phyloP scores from a whole-genome alignment of 805 yeast genomes.

The Schizosaccharomyces octosporus region DNA sequence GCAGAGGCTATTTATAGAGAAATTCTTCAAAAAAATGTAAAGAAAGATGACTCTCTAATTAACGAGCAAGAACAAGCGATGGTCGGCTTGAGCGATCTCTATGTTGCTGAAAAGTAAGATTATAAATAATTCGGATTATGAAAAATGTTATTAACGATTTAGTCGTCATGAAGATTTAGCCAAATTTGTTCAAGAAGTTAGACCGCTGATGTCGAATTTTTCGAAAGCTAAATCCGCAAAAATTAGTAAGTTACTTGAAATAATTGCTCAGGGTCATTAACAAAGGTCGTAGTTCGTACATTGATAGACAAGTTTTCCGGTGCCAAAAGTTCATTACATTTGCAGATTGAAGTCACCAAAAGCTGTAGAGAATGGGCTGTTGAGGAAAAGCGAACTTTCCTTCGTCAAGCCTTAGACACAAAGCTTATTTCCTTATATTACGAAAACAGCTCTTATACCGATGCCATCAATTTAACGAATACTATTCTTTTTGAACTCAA shows the following conservation, averaged over 20 bases:
- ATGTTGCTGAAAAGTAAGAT: conserved; percentile 20
- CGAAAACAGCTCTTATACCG: conserved; percentile 37
- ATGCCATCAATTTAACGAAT: conserved; percentile 47
- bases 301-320: conserved; percentile 55
- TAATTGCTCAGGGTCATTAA: background rate
- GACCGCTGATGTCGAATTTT: conserved; percentile 45
- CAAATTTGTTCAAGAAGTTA: conserved; percentile 39
- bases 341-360: conserved; percentile 47
- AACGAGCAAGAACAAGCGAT: conserved; percentile 46
- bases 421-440: conserved; percentile 57
- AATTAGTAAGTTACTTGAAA: conserved; percentile 20
- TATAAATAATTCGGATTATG: background rate
- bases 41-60: conserved; percentile 18
- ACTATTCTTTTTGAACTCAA: conserved; percentile 62
- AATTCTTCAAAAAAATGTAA: conserved; percentile 9
- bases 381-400: conserved; percentile 57
- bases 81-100: conserved; percentile 49
- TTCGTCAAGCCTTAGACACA: conserved; percentile 70
- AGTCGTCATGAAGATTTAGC: conserved; percentile 26
- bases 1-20: conserved; percentile 35
- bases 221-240: conserved; percentile 93
- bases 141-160: conserved; percentile 4
- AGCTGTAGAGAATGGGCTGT: conserved; percentile 76
- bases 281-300: conserved; percentile 21
- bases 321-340: conserved; percentile 35